Evolutionary conservation across 371 early-diverging fungal genomes (phyloP).

Genomic region (Haplosporangium sp.): DNA sequence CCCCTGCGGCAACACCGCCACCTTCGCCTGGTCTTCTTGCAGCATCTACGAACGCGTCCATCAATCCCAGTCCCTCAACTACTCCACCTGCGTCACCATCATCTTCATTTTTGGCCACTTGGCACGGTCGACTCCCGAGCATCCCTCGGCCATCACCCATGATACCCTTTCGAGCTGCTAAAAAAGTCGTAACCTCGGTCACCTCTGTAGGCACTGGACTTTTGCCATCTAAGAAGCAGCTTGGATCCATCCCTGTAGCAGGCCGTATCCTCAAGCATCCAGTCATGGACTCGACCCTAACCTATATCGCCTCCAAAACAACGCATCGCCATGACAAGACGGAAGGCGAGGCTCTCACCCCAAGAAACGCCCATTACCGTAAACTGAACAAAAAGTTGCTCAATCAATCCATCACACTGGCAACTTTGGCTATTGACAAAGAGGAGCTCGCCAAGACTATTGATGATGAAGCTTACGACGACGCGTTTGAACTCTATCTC

Average conservation of each 20-base stretch:
- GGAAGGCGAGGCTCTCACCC: constrained; percentile 21
- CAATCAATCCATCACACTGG: constrained; percentile 59
- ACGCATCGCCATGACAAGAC: constrained; percentile 9
- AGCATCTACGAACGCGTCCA: constrained; percentile 7
- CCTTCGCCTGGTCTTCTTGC: constrained; percentile 40
- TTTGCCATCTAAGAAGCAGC: constrained; percentile 49
- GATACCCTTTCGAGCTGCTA: constrained; percentile 43
- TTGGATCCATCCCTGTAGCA: constrained; percentile 51
- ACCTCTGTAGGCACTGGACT: constrained; percentile 48
- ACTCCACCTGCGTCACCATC: constrained; percentile 47
- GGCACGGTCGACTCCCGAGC: constrained; percentile 36
- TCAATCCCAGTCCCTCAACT: constrained; percentile 34
- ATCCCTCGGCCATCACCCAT: constrained; percentile 47
- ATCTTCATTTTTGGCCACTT: constrained; percentile 36
- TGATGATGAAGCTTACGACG: constrained; percentile 59
- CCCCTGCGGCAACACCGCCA: constrained; percentile 39
- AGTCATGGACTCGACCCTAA: constrained; percentile 55
- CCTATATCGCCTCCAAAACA: constrained; percentile 52
- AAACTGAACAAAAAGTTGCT: constrained; percentile 58
- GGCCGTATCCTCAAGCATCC: constrained; percentile 54
- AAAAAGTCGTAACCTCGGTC: constrained; percentile 46
- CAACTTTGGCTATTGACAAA: constrained; percentile 60
- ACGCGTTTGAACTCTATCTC: constrained; percentile 64
- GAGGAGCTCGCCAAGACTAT: constrained; percentile 48
- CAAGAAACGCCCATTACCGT: constrained; percentile 37